phyloP scores from a whole-genome alignment of 768 basidiomycete species.

The Cystofilobasidium ferigula region DNA sequence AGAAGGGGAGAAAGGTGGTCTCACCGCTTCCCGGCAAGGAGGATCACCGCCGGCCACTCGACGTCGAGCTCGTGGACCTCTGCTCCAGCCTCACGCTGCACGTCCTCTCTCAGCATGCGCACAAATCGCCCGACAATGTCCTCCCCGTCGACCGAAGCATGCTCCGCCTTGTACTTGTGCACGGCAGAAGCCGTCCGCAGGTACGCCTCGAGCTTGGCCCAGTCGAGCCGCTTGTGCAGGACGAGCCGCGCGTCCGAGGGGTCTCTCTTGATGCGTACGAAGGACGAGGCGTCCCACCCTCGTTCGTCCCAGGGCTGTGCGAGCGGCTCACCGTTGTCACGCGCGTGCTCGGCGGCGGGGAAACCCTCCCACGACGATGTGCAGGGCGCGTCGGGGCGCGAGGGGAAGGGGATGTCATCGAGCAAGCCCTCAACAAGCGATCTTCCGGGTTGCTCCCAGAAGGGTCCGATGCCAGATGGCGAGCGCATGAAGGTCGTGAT shows the following conservation, averaged over 20 bases:
- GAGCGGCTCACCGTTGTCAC: background rate
- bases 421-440: constrained; percentile 62
- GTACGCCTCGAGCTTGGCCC: constrained; percentile 58
- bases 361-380: constrained; percentile 19
- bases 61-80: constrained; percentile 37
- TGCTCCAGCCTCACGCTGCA: background rate
- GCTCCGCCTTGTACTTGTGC: constrained; percentile 53
- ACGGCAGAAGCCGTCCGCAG: constrained; percentile 61
- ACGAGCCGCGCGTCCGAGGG: constrained; percentile 43
- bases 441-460: constrained; percentile 73
- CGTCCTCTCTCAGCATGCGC: constrained; percentile 39
- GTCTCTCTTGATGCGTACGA: constrained; percentile 35
- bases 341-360: constrained; percentile 14
- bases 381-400: background rate
- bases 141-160: constrained; percentile 51
- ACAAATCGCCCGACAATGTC: constrained; percentile 58
- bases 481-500: constrained; percentile 40
- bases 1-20: too few species aligned
- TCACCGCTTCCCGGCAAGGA: constrained; percentile 22
- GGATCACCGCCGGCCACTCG: constrained; percentile 41
- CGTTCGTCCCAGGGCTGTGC: background rate
- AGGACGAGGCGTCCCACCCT: constrained; percentile 30
- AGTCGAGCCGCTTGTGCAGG: constrained; percentile 52
- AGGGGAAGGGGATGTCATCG: constrained; percentile 48
- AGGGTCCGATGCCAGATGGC: constrained; percentile 49